Conservation (phyloP, 768 basidiomycete genomes). For the Phanerodontia chrysosporium region DNA sequence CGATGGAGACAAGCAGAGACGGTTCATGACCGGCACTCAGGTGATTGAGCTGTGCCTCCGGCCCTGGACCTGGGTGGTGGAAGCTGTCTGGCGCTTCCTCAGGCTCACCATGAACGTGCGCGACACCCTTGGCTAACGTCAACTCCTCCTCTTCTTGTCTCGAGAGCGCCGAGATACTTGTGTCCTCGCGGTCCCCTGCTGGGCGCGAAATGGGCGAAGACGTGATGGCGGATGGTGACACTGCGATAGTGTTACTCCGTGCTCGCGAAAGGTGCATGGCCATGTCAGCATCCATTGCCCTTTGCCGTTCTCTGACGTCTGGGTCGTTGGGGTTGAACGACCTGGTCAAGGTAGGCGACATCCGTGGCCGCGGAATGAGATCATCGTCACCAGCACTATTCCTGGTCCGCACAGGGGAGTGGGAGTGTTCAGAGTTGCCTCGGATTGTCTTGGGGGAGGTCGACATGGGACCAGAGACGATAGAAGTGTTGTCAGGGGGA, state of each 20-base stretch:
- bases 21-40: constrained; percentile 41
- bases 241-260: constrained; percentile 52
- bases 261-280: constrained; percentile 75
- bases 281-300: constrained; percentile 93
- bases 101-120: constrained; percentile 1
- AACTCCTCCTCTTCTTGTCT: constrained; percentile 47
- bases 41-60: constrained; percentile 35
- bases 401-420: constrained; percentile 24
- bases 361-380: constrained; percentile 38
- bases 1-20: constrained; percentile 36
- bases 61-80: constrained; percentile 30
- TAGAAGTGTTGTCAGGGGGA: constrained; percentile 21
- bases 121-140: constrained; percentile 33
- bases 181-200: constrained; percentile 22
- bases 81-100: constrained; percentile 14
- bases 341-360: constrained; percentile 59
- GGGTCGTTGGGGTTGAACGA: constrained; percentile 69
- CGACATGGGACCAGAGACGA: constrained; percentile 21
- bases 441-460: constrained; percentile 23
- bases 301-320: constrained; percentile 79
- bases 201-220: constrained; percentile 27
- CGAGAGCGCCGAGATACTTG: constrained; percentile 40
- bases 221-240: constrained; percentile 31
- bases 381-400: constrained; percentile 28
- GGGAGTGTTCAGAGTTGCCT: constrained; percentile 18